Conservation (phyloP, 306 rosid species). For the Hippophae gyantsensis region DNA sequence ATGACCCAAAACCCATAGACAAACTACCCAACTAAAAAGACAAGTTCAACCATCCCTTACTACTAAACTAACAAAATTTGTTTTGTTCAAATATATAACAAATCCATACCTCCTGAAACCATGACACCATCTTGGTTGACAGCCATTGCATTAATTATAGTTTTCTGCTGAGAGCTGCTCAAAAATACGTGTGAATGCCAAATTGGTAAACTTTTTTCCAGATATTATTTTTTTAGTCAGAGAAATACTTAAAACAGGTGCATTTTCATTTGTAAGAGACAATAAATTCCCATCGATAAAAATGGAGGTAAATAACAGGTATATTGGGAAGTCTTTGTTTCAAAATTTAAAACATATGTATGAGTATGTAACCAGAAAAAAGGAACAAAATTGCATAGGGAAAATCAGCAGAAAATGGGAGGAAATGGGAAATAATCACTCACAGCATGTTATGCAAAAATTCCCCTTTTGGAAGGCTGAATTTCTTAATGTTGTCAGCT, state of each 20-base stretch:
- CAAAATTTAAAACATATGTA: too few species aligned
- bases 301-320: too few species aligned
- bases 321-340: too few species aligned
- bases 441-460: conserved; percentile 98
- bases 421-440: conserved; percentile 24
- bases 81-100: neutral
- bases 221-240: too few species aligned
- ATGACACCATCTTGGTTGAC: conserved; percentile 94
- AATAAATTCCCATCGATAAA: too few species aligned
- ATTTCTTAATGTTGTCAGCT: conserved; percentile 95
- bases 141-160: conserved; percentile 91
- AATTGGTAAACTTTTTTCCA: too few species aligned
- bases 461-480: conserved; percentile 86
- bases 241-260: too few species aligned
- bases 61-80: too few species aligned
- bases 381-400: conserved; percentile 4
- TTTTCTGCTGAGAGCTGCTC: conserved; percentile 91
- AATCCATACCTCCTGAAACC: conserved; percentile 79
- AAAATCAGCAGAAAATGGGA: neutral
- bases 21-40: neutral
- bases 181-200: neutral
- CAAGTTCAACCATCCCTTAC: neutral
- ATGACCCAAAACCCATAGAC: too few species aligned
- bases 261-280: too few species aligned
- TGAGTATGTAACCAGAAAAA: neutral